phyloP scores from a whole-genome alignment of 441 rosid species.

The Populus hybrid region DNA sequence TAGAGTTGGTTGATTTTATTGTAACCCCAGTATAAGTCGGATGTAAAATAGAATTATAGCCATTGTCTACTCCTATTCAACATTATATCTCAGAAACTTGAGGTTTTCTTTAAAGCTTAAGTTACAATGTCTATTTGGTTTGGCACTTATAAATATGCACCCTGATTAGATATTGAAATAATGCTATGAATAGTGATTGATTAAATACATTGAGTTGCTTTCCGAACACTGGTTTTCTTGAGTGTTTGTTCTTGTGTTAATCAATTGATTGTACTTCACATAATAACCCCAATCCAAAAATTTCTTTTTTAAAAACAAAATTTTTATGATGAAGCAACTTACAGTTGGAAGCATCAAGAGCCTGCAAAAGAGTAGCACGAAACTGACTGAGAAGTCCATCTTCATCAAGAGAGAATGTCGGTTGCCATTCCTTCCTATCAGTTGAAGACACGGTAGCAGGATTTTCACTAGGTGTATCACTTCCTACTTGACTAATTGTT shows the following conservation, averaged over 20 bases:
- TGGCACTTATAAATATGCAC: not conserved
- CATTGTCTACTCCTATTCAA: not conserved
- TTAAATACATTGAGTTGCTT: not conserved
- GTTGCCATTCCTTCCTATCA: constrained; percentile 84
- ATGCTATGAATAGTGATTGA: not conserved
- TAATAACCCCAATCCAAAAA: not conserved
- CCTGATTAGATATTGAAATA: not conserved
- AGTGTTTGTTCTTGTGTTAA: not conserved
- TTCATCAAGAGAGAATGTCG: constrained; percentile 72
- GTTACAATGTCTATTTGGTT: not conserved
- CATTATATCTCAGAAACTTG: not conserved
- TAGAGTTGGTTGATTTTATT: not conserved
- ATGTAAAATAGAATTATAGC: not conserved
- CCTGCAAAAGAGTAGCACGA: constrained; percentile 69
- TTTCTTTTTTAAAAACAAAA: not conserved
- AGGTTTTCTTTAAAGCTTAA: not conserved
- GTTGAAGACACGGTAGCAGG: constrained; percentile 45
- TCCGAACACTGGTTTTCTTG: not conserved
- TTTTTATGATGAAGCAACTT: constrained; percentile 28
- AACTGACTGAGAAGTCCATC: constrained; percentile 80
- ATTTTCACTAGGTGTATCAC: constrained; percentile 46
- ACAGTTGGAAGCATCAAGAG: constrained; percentile 65
- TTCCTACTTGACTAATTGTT: constrained; percentile 77
- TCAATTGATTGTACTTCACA: not conserved
- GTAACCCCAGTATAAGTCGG: not conserved